Conservation (phyloP, 164 flowering plant genomes). For the Vitis rupestris region DNA sequence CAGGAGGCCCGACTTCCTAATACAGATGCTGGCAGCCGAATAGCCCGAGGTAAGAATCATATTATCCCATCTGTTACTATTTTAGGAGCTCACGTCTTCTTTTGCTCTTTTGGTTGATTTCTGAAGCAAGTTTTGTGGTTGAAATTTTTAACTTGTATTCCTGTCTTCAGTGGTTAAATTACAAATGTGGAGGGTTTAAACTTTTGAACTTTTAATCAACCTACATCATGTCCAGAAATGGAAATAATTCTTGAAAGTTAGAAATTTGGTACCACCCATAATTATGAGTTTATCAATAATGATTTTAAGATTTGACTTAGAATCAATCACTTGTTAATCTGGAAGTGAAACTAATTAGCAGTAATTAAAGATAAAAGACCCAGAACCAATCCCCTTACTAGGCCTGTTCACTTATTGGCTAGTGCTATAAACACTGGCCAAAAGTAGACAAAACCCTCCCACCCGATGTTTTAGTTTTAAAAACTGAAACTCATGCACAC, state of each 20-base stretch:
- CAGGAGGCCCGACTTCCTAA: constrained; percentile 31
- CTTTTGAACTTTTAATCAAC: background rate
- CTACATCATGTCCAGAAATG: background rate
- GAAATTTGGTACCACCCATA: too few species aligned
- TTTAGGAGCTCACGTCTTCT: background rate
- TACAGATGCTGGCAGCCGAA: constrained; percentile 28
- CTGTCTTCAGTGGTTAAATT: background rate
- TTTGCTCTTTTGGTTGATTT: background rate
- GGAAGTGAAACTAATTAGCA: background rate
- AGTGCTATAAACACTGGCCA: background rate
- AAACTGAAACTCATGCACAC: too few species aligned
- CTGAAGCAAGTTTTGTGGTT: background rate
- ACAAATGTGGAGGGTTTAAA: background rate
- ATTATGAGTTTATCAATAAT: too few species aligned
- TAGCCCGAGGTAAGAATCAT: constrained; percentile 53
- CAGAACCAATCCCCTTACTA: background rate
- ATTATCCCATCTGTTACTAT: background rate
- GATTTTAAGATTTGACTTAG: background rate
- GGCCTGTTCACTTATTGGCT: background rate
- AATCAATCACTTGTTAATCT: background rate
- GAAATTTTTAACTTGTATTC: background rate
- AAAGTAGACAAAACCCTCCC: background rate
- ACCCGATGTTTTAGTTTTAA: background rate
- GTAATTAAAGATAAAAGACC: background rate
- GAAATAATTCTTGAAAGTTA: background rate